phyloP scores from a whole-genome alignment of 75 land plant species.

The Chamaecyparis obtusa region DNA sequence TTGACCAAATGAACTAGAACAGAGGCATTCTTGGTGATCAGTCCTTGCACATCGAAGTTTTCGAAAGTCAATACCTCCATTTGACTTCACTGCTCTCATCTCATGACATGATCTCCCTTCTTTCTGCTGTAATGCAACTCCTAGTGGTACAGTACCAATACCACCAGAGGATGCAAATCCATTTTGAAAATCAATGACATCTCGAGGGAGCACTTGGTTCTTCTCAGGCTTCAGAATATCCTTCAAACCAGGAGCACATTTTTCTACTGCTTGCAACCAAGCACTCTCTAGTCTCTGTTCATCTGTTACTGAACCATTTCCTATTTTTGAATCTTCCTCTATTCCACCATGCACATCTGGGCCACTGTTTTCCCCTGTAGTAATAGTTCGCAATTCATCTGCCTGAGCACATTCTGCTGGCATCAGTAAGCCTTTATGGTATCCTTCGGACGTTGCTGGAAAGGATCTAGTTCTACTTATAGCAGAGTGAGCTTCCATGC shows the following conservation, averaged over 20 bases:
- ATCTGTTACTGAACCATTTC: constrained; percentile 34
- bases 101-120: constrained; percentile 2
- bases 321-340: constrained; percentile 22
- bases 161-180: constrained; percentile 13
- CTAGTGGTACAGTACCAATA: constrained; percentile 6
- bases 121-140: constrained; percentile 12
- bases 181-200: constrained; percentile 16
- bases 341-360: not conserved
- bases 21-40: not conserved
- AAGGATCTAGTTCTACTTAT: constrained; percentile 4
- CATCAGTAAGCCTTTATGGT: not conserved
- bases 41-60: not conserved
- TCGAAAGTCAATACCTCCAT: constrained; percentile 3
- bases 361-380: not conserved
- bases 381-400: not conserved
- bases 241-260: constrained; percentile 34
- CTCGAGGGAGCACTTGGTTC: constrained; percentile 58
- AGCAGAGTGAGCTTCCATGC: not conserved
- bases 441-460: constrained; percentile 7
- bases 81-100: not conserved
- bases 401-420: not conserved
- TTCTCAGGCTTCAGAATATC: constrained; percentile 43
- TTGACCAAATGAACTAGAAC: constrained; percentile 9
- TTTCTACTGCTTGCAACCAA: constrained; percentile 58
- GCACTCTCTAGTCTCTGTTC: constrained; percentile 60